phyloP scores from a whole-genome alignment of 495 filamentous ascomycete genomes.

The Hypomontagnella monticulosa region DNA sequence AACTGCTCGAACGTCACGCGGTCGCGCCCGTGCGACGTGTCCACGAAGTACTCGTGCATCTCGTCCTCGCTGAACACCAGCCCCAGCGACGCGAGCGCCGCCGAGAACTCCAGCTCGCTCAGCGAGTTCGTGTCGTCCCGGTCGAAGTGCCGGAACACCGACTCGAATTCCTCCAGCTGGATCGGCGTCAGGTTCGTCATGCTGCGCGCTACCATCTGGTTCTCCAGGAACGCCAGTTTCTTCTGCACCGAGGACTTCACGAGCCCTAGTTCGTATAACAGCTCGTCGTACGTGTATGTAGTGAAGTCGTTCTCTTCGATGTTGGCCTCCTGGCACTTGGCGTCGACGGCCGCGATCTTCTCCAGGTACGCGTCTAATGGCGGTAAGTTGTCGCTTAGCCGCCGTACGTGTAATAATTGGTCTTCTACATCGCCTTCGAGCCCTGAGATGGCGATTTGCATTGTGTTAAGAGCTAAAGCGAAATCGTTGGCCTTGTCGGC shows the following conservation, averaged over 20 bases:
- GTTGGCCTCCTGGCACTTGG: slow-evolving; percentile 93
- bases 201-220: slow-evolving; percentile 93
- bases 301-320: slow-evolving; percentile 99
- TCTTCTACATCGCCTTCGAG: slow-evolving; percentile 96
- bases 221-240: slow-evolving; percentile 95
- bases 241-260: slow-evolving; percentile 91
- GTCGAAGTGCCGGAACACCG: slow-evolving; percentile 97
- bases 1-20: slow-evolving; percentile 98
- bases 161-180: slow-evolving; percentile 97
- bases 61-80: slow-evolving; percentile 94
- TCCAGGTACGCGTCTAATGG: slow-evolving; percentile 89
- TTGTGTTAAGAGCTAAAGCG: slow-evolving; percentile 89
- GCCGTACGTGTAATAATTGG: slow-evolving; percentile 84
- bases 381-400: slow-evolving; percentile 79
- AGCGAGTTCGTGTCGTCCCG: slow-evolving; percentile 89
- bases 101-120: slow-evolving; percentile 94
- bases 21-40: slow-evolving; percentile 76
- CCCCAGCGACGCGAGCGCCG: slow-evolving; percentile 90
- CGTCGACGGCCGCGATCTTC: slow-evolving; percentile 81
- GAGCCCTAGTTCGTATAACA: slow-evolving; percentile 90
- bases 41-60: slow-evolving; percentile 90
- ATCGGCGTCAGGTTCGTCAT: slow-evolving; percentile 99
- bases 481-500: slow-evolving; percentile 98
- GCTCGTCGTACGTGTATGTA: slow-evolving; percentile 95
- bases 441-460: slow-evolving; percentile 91